phyloP scores from a whole-genome alignment of 305 asterid species.

The Stenogyne calaminthoides region DNA sequence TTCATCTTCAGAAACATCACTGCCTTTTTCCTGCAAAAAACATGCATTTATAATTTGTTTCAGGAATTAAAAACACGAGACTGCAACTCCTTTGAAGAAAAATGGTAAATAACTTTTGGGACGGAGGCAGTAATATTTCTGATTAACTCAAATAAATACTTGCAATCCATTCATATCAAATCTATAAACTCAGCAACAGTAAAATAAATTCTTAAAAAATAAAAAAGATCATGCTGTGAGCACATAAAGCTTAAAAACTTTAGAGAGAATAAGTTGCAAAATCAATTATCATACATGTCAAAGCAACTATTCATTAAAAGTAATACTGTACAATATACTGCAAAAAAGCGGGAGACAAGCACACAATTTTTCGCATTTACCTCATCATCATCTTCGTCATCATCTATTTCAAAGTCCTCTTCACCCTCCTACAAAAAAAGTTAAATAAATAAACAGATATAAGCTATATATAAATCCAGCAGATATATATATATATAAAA shows the following conservation, averaged over 20 bases:
- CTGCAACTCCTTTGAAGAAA: background rate
- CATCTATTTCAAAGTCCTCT: conserved; percentile 64
- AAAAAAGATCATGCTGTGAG: background rate
- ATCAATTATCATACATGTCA: background rate
- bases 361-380: conserved; percentile 36
- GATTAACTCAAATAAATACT: too few species aligned
- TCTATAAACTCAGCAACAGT: background rate
- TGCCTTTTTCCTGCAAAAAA: conserved; percentile 47
- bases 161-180: background rate
- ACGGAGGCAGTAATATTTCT: too few species aligned
- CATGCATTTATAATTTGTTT: background rate
- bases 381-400: conserved; percentile 68
- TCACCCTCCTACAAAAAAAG: conserved; percentile 64
- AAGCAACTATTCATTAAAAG: background rate
- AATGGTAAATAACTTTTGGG: too few species aligned
- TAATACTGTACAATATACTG: background rate
- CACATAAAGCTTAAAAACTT: background rate
- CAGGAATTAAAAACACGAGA: background rate
- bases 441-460: conserved; percentile 1
- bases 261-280: background rate
- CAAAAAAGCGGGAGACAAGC: background rate
- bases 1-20: conserved; percentile 58
- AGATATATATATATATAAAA: background rate
- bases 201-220: background rate
- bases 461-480: background rate